Evolutionary conservation across 768 basidiomycete genomes (phyloP).

Genomic region (Termitomyces sp.): DNA sequence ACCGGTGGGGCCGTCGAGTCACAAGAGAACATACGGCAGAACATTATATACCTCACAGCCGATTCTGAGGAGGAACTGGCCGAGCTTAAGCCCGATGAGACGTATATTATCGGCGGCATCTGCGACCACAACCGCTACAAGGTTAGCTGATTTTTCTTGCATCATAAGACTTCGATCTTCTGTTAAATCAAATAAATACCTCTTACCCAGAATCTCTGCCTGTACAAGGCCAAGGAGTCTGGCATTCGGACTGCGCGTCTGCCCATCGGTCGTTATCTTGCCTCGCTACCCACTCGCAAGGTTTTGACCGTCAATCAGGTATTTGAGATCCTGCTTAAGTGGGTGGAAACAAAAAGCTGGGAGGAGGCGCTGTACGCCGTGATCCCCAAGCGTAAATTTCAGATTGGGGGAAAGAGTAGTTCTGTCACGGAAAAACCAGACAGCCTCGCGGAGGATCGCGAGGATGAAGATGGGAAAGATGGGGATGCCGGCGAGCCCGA

Average conservation of each 20-base stretch:
- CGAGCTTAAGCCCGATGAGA: constrained; percentile 81
- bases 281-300: constrained; percentile 84
- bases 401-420: constrained; percentile 37
- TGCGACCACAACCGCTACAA: constrained; percentile 97
- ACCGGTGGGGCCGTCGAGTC: neutral
- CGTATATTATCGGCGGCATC: constrained; percentile 94
- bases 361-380: constrained; percentile 82
- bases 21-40: constrained; percentile 36
- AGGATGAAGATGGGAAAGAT: constrained; percentile 21
- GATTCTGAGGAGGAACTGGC: constrained; percentile 85
- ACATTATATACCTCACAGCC: constrained; percentile 89
- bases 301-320: constrained; percentile 98
- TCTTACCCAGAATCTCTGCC: constrained; percentile 72
- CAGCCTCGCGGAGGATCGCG: constrained; percentile 13
- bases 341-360: constrained; percentile 88
- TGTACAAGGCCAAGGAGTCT: constrained; percentile 76
- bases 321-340: constrained; percentile 88
- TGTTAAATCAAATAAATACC: neutral
- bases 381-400: constrained; percentile 90
- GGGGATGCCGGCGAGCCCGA: constrained; percentile 11
- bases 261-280: constrained; percentile 91
- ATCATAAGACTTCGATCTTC: constrained; percentile 8
- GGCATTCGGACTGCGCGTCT: constrained; percentile 84
- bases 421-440: constrained; percentile 13
- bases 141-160: constrained; percentile 35